A percentile compares a stretch with the other conserved stretches of the same genome.
Evolutionary conservation across 2,329 filamentous ascomycete genomes (phyloP).

Genomic region (Colletotrichum destructivum): DNA sequence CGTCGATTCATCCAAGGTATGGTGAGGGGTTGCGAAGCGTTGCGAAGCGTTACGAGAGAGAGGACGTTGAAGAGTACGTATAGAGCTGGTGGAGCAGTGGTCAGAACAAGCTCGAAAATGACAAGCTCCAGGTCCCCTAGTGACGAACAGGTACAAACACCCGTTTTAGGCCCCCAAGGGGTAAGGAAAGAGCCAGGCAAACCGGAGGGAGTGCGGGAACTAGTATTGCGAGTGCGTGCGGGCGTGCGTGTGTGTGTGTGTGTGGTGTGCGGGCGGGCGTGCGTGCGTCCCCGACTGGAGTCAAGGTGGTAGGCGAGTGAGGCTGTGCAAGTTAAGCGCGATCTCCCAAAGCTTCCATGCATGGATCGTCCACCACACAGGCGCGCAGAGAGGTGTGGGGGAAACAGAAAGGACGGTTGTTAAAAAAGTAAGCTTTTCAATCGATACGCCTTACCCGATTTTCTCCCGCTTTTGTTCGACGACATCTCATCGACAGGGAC

Average conservation of each 20-base stretch:
- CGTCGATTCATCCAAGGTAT: background rate
- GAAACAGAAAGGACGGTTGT: slow-evolving; percentile 18
- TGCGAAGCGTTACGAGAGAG: background rate
- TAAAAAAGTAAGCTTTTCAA: slow-evolving; percentile 36
- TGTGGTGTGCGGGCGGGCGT: slow-evolving; percentile 14
- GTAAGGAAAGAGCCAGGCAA: slow-evolving; percentile 6
- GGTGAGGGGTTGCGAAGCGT: slow-evolving; percentile 8
- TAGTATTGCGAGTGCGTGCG: slow-evolving; percentile 2
- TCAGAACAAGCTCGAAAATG: slow-evolving; percentile 29
- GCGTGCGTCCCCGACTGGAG: slow-evolving; percentile 36
- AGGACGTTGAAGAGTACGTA: slow-evolving; percentile 28
- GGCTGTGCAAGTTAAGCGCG: slow-evolving; percentile 43
- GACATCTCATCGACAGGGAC: slow-evolving; percentile 29
- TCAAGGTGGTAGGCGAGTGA: slow-evolving; percentile 43
- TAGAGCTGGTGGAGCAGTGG: slow-evolving; percentile 27
- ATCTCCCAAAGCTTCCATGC: slow-evolving; percentile 42
- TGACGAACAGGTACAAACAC: slow-evolving; percentile 40
- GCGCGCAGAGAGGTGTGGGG: slow-evolving; percentile 34
- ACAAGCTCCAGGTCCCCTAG: slow-evolving; percentile 41
- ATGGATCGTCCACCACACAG: slow-evolving; percentile 41
- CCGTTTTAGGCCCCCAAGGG: slow-evolving; percentile 26
- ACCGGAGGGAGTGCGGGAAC: slow-evolving; percentile 20
- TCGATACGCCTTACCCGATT: slow-evolving; percentile 37
- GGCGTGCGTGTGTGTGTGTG: background rate
- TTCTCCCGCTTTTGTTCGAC: slow-evolving; percentile 19